A percentile compares a stretch with the other conserved stretches of the same genome.
Conservation (phyloP, 1,284 basidiomycete species). For the Malassezia nana region DNA sequence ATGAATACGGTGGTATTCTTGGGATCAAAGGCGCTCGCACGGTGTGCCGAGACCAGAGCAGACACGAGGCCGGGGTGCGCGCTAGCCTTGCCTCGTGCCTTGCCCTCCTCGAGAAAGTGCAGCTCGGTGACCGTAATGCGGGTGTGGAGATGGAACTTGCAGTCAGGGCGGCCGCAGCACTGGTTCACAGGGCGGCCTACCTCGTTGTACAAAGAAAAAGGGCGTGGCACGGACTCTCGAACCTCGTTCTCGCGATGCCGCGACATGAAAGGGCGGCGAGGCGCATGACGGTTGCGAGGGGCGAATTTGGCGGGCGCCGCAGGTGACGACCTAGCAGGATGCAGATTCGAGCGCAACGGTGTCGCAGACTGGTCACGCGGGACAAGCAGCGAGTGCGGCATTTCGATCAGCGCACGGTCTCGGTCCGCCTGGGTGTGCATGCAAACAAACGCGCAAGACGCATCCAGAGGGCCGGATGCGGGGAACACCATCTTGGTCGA, state of each 20-base stretch:
- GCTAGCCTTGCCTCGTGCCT: neutral
- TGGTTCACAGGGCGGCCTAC: neutral
- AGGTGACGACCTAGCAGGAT: neutral
- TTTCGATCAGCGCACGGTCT: conserved; percentile 42
- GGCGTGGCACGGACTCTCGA: conserved; percentile 13
- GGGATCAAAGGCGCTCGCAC: conserved; percentile 33
- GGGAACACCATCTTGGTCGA: conserved; percentile 6
- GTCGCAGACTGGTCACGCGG: conserved; percentile 6
- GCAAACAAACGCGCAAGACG: conserved; percentile 36
- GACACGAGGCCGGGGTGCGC: conserved; percentile 2
- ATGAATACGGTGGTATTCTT: conserved; percentile 48
- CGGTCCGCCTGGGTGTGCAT: conserved; percentile 33
- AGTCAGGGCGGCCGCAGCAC: conserved; percentile 3
- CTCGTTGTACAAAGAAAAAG: conserved; percentile 16
- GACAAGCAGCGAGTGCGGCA: conserved; percentile 28
- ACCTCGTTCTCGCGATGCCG: conserved; percentile 5
- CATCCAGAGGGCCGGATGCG: conserved; percentile 33
- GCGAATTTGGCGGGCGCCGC: too few species aligned
- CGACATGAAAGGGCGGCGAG: neutral
- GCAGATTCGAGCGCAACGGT: conserved; percentile 3
- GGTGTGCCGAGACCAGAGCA: conserved; percentile 8
- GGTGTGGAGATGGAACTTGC: conserved; percentile 16
- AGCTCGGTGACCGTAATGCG: conserved; percentile 21
- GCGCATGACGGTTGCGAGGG: too few species aligned
- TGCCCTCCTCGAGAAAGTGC: conserved; percentile 19